Percentiles rank a stretch among this genome's conserved stretches.
Evolutionary conservation across 768 basidiomycete species (phyloP).

Genomic region (Boletus insuetus): DNA sequence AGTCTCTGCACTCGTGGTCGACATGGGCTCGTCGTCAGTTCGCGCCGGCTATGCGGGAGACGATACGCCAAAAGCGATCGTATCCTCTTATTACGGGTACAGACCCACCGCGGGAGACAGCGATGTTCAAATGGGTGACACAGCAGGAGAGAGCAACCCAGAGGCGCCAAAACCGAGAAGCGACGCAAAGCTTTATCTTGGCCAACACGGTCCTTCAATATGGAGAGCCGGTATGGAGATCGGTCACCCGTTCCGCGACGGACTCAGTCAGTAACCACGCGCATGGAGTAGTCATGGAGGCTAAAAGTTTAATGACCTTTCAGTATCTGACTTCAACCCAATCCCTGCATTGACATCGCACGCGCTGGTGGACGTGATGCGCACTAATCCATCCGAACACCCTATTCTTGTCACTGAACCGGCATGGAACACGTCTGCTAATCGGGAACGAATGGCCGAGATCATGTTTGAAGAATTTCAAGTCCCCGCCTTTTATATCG

Average conservation of each 20-base stretch:
- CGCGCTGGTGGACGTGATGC: slow-evolving; percentile 74
- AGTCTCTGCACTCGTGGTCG: slow-evolving; percentile 94
- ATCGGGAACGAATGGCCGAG: slow-evolving; percentile 93
- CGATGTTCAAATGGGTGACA: slow-evolving; percentile 41
- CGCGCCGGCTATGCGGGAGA: slow-evolving; percentile 98
- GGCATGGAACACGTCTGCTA: slow-evolving; percentile 92
- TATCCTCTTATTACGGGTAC: slow-evolving; percentile 88
- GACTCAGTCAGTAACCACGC: slow-evolving; percentile 60
- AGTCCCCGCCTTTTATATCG: slow-evolving; percentile 94
- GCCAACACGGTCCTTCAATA: slow-evolving; percentile 83
- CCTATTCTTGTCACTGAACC: slow-evolving; percentile 93
- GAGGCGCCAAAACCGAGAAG: slow-evolving; percentile 38
- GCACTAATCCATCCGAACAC: slow-evolving; percentile 76
- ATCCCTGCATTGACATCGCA: slow-evolving; percentile 70
- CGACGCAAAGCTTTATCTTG: slow-evolving; percentile 67
- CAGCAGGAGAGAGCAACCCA: slow-evolving; percentile 31
- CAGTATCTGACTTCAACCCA: slow-evolving; percentile 76
- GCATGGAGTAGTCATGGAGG: neutral
- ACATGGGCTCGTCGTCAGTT: slow-evolving; percentile 87
- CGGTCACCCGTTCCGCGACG: slow-evolving; percentile 77
- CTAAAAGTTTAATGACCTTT: neutral
- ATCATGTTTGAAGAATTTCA: slow-evolving; percentile 97
- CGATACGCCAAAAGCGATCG: slow-evolving; percentile 89
- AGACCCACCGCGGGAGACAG: slow-evolving; percentile 37
- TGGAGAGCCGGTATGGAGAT: slow-evolving; percentile 93